Conservation (phyloP, 257 asterid genomes). For the Gentiana macrophylla region DNA sequence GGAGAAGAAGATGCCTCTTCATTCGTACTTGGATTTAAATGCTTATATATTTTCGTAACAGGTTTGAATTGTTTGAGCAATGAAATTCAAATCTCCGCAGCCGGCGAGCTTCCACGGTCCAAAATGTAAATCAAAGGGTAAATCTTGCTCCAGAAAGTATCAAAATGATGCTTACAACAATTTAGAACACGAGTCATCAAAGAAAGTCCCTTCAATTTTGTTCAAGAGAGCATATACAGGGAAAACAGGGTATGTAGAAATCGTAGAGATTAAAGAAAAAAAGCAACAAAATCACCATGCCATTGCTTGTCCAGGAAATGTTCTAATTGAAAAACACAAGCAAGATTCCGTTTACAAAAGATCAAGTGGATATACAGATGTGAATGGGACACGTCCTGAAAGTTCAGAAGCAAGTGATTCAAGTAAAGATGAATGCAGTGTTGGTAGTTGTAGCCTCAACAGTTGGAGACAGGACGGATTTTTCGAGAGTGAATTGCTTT, state of each 20-base stretch:
- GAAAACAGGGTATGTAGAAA: slow-evolving; percentile 4
- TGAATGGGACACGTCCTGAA: slow-evolving; percentile 19
- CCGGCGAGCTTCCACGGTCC: slow-evolving; percentile 8
- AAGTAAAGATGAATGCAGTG: slow-evolving; percentile 56
- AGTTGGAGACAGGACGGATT: slow-evolving; percentile 29
- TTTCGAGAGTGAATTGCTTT: slow-evolving; percentile 20
- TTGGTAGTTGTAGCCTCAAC: slow-evolving; percentile 75
- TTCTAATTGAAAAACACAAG: slow-evolving; percentile 40
- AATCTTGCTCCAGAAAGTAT: slow-evolving; percentile 1
- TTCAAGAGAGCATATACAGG: slow-evolving; percentile 11
- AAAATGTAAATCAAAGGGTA: slow-evolving; percentile 3
- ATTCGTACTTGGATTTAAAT: too few relatives aligned
- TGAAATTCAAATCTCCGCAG: slow-evolving; percentile 3
- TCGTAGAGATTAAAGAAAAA: slow-evolving; percentile 5
- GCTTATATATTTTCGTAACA: too few relatives aligned
- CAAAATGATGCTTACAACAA: not conserved
- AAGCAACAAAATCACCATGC: slow-evolving; percentile 15
- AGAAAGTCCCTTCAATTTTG: slow-evolving; percentile 2
- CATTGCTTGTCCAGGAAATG: slow-evolving; percentile 51
- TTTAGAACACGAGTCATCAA: slow-evolving; percentile 3
- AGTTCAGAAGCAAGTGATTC: slow-evolving; percentile 29
- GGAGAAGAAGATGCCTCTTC: too few relatives aligned
- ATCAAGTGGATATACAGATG: slow-evolving; percentile 35
- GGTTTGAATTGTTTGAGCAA: not conserved
- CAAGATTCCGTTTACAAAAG: slow-evolving; percentile 31